These are phyloP conservation scores for Xylaria sp. DNA, from an alignment of 2,329 filamentous ascomycete genomes.

Conservation along the genomic window DNA sequence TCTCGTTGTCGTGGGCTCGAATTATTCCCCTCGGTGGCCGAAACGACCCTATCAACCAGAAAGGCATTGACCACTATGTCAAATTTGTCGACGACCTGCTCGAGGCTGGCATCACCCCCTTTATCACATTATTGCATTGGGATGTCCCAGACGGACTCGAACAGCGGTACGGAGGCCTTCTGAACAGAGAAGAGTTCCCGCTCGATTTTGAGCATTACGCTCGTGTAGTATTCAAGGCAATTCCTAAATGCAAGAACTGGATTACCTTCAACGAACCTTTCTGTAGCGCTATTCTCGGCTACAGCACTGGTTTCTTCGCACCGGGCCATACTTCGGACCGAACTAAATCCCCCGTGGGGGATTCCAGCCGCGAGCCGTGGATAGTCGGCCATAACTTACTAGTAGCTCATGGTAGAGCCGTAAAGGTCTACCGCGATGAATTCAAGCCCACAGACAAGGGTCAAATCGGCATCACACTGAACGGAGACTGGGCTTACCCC, in stretches of 20 bases:
- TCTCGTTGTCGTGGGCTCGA: conserved; percentile 86
- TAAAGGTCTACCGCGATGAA: conserved; percentile 84
- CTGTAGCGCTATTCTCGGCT: conserved; percentile 84
- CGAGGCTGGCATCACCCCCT: conserved; percentile 79
- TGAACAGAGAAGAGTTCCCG: conserved; percentile 85
- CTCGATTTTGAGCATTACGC: conserved; percentile 85
- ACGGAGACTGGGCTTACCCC: conserved; percentile 84
- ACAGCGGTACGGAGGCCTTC: conserved; percentile 81
- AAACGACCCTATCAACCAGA: conserved; percentile 82
- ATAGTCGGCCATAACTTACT: conserved; percentile 83
- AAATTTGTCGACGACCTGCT: conserved; percentile 82
- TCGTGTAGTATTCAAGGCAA: conserved; percentile 76
- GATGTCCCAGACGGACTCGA: conserved; percentile 83
- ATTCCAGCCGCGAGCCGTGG: conserved; percentile 83
- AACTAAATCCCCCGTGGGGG: conserved; percentile 74
- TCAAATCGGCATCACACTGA: conserved; percentile 88
- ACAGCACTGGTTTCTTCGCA: conserved; percentile 80
- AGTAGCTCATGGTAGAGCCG: conserved; percentile 81
- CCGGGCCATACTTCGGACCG: conserved; percentile 85
- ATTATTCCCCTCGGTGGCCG: conserved; percentile 88
- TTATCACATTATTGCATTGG: conserved; percentile 90
- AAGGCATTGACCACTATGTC: conserved; percentile 80
- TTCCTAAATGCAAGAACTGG: conserved; percentile 86
- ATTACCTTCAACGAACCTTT: conserved; percentile 93
- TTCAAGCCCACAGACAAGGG: conserved; percentile 80